Conservation (phyloP, 176 grass and related monocot genomes). For the Saccharum spontaneum region DNA sequence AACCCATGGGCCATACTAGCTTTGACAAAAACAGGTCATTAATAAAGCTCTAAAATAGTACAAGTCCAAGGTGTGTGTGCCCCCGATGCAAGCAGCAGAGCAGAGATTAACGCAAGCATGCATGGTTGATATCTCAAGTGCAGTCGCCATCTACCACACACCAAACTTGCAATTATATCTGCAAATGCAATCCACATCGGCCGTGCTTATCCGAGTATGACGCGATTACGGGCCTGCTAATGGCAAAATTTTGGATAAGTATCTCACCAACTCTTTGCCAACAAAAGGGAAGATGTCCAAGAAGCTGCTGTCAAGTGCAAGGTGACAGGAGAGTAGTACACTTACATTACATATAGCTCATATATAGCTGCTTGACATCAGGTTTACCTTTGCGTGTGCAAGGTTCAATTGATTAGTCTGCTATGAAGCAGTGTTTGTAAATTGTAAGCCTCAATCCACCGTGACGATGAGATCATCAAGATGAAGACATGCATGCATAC, state of each 20-base stretch:
- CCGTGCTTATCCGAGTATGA: conserved; percentile 29
- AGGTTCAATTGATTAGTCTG: not conserved
- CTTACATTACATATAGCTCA: not conserved
- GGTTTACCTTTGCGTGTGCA: conserved; percentile 18
- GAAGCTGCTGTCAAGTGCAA: conserved; percentile 8
- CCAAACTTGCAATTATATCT: conserved; percentile 15
- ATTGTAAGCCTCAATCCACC: not conserved
- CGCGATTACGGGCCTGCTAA: not conserved
- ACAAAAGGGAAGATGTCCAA: not conserved
- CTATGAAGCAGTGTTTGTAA: not conserved
- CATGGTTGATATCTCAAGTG: not conserved
- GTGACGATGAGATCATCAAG: not conserved
- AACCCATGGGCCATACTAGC: conserved; percentile 21
- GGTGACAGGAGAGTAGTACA: conserved; percentile 10
- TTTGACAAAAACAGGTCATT: conserved; percentile 28
- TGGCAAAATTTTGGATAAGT: conserved; percentile 5
- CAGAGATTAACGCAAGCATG: not conserved
- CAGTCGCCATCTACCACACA: conserved; percentile 21
- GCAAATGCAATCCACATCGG: conserved; percentile 43
- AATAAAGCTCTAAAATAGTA: conserved; percentile 10
- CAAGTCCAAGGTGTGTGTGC: not conserved
- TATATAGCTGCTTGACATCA: conserved; percentile 16
- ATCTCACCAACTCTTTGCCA: conserved; percentile 32
- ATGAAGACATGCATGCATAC: not conserved
- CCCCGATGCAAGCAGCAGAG: not conserved